Evolutionary conservation across 768 basidiomycete species (phyloP).

Genomic region (Gymnopilus junonius): DNA sequence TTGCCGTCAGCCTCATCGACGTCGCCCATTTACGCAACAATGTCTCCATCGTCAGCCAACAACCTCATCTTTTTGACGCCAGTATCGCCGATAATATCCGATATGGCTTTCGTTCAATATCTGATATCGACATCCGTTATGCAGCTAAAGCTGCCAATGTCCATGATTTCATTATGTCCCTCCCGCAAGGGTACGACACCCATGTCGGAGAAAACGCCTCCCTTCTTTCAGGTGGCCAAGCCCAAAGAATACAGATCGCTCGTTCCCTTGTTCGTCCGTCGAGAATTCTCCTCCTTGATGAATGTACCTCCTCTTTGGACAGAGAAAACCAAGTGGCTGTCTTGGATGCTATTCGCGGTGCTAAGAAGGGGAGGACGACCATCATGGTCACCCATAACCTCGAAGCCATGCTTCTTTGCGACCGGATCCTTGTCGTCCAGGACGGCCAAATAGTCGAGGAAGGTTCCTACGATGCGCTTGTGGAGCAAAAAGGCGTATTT

Average conservation of each 20-base stretch:
- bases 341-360: constrained; percentile 65
- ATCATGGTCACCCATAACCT: constrained; percentile 95
- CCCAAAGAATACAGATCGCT: constrained; percentile 91
- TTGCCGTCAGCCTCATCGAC: constrained; percentile 60
- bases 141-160: constrained; percentile 83
- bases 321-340: constrained; percentile 85
- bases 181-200: constrained; percentile 89
- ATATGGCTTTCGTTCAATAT: constrained; percentile 58
- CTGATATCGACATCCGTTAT: constrained; percentile 60
- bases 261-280: constrained; percentile 64
- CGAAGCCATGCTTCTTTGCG: constrained; percentile 89
- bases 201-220: constrained; percentile 88
- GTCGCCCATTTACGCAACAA: constrained; percentile 77
- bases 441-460: constrained; percentile 80
- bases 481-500: constrained; percentile 59
- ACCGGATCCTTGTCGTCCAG: constrained; percentile 83
- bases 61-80: constrained; percentile 87
- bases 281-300: constrained; percentile 84
- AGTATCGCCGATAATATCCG: constrained; percentile 88
- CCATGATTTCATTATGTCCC: constrained; percentile 81
- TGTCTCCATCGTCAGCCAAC: constrained; percentile 87
- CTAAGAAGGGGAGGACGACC: constrained; percentile 66
- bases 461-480: constrained; percentile 73
- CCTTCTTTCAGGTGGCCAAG: constrained; percentile 94
- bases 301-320: constrained; percentile 93